phyloP scores from a whole-genome alignment of 2,329 filamentous ascomycete genomes.

The Fusarium paranaense region DNA sequence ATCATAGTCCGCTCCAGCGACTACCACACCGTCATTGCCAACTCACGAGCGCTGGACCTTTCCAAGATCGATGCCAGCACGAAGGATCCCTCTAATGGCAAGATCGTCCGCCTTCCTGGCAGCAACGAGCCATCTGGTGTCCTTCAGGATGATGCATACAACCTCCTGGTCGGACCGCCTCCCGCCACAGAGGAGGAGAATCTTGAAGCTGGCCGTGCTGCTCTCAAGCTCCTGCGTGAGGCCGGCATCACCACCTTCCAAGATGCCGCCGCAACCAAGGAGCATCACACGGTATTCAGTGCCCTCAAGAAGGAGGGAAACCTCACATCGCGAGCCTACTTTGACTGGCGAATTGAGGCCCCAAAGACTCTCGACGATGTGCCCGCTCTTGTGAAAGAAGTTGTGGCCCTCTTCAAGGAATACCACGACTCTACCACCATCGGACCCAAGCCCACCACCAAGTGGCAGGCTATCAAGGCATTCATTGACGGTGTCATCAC shows the following conservation, averaged over 20 bases:
- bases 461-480: slow-evolving; percentile 46
- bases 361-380: slow-evolving; percentile 28
- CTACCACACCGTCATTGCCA: slow-evolving; percentile 40
- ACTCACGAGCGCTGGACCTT: slow-evolving; percentile 38
- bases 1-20: slow-evolving; percentile 41
- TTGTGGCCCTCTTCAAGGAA: slow-evolving; percentile 8
- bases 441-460: slow-evolving; percentile 35
- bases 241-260: slow-evolving; percentile 45
- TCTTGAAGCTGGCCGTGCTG: slow-evolving; percentile 35
- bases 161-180: slow-evolving; percentile 36
- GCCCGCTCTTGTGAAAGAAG: slow-evolving; percentile 19
- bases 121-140: slow-evolving; percentile 42
- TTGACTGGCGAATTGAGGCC: slow-evolving; percentile 43
- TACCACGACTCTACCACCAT: slow-evolving; percentile 29
- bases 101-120: slow-evolving; percentile 40
- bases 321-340: slow-evolving; percentile 40
- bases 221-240: slow-evolving; percentile 43
- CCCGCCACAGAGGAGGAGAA: slow-evolving; percentile 34
- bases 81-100: slow-evolving; percentile 35
- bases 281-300: slow-evolving; percentile 27
- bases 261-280: slow-evolving; percentile 34
- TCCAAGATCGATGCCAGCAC: slow-evolving; percentile 39
- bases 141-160: slow-evolving; percentile 38
- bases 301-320: slow-evolving; percentile 37
- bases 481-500: slow-evolving; percentile 45